These are phyloP conservation scores for Blastomyces parvus DNA, from an alignment of 2,329 filamentous ascomycete species.

Conservation along the genomic window DNA sequence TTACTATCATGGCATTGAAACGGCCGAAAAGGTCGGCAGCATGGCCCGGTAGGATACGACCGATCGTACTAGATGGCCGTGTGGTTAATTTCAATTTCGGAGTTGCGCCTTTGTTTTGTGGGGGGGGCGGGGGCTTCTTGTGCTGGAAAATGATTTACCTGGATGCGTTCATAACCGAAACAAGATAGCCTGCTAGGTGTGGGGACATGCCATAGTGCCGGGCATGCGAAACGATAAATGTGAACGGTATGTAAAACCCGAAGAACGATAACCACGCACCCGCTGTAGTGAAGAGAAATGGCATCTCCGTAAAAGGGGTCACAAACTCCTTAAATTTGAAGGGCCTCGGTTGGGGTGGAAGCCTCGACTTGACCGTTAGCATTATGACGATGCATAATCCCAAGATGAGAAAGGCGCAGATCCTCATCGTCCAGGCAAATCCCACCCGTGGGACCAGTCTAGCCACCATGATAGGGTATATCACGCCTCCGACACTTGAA, in stretches of 20 bases:
- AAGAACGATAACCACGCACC: constrained; percentile 49
- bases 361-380: constrained; percentile 43
- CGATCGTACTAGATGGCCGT: constrained; percentile 38
- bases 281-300: constrained; percentile 36
- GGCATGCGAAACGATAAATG: constrained; percentile 42
- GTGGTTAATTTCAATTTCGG: not conserved
- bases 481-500: constrained; percentile 48
- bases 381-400: constrained; percentile 46
- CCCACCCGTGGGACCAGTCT: constrained; percentile 45
- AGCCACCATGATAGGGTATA: constrained; percentile 54
- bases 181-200: constrained; percentile 43
- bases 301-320: constrained; percentile 39
- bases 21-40: constrained; percentile 46
- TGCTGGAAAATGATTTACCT: constrained; percentile 23
- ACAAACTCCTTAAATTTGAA: constrained; percentile 43
- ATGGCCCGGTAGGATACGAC: constrained; percentile 47
- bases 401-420: constrained; percentile 52
- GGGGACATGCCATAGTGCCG: constrained; percentile 40
- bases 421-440: constrained; percentile 50
- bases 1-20: constrained; percentile 46
- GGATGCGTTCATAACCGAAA: constrained; percentile 46
- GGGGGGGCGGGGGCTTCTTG: not conserved
- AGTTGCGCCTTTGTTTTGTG: not conserved
- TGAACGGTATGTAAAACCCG: constrained; percentile 52
- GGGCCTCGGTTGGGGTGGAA: constrained; percentile 28